Evolutionary conservation across 495 filamentous ascomycete genomes (phyloP), one percentile per base, ranked within the genome.

Genomic region (Copromyces sp.): DNA sequence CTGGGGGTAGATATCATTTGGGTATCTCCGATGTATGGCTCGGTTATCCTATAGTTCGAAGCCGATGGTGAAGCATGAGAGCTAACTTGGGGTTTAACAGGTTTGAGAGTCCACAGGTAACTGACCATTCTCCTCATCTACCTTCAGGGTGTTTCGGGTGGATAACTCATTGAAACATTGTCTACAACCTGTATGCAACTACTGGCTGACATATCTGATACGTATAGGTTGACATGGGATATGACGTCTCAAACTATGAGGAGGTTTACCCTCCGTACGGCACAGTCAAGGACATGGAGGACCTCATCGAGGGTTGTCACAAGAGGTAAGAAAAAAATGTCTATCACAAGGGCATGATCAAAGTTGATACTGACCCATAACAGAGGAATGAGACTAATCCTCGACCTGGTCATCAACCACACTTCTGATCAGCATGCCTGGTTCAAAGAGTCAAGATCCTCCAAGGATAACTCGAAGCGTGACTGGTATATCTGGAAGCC

Each of bases 401-500:
- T 94, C 78, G 91, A 94, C 78, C 79, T 93, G 32, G 91, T 94
- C 0, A 87, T 93, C 44, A 94, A 94, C 75, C 92, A 94, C 79
- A 93, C 90, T n/a, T 90, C 87, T n/a, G 88, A 92, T 72, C 85
- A 93, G 81, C 90, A 93, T 75, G 84, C 85, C 39, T 94, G 92
- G 91, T 94, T 94, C 80, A 82, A 87, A 74, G 85, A 92, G 70
- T 90, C 90, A 8, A 83, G 88, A 65, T 86, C 84, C 20, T 89
- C 87, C 24, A 89, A 84, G 74, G 82, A 86, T 69, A 90, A 84
- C 73, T 80, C 87, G 45, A 93, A 91, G 77, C 82, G 89, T 1
- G 86, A 92, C 77, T 93, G 89, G 88, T 93, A 94, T 76, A 87
- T 93, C 74, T 93, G 91, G 91, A 88, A 86, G 75, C 85, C 86